Base-by-base conservation (phyloP, 2,329 filamentous ascomycete genomes). In the Fusarium tuaranense region DNA sequence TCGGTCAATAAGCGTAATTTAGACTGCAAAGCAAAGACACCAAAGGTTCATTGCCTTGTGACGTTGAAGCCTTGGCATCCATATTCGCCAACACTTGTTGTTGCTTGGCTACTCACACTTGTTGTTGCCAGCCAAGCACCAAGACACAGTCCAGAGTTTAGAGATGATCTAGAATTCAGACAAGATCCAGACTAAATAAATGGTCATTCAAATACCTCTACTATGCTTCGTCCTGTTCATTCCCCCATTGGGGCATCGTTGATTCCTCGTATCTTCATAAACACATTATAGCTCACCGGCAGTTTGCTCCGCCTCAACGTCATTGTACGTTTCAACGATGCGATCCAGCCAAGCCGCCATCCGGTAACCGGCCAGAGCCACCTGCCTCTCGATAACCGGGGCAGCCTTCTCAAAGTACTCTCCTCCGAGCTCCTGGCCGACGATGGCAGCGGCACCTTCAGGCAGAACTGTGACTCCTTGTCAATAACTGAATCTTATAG, bases 331-430 rank as follows among this genome's bases (percentile, higher is more conserved):
- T n/a, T 85, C 82, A 10, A 85, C 89, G 76, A 93, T 91, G 76
- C 87, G 83, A 78, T 93, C 91, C 70, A 94, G 82, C 90, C 91
- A 94, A 22, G 87, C 88, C 2, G 90, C 92, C 80, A 94, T 86
- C 59, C 93, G 87, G 80, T 90, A 93, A 13, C 93, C 93, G 5
- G 91, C 93, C 73, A 89, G 89, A 9, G 92, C 92, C 70, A 95
- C 86, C 79, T 92, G 90, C 69, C 89, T 79, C 81, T 94, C 90
- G 55, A 94, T 86, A 67, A 92, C 88, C 22, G 88, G 89, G n/a
- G 88, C 88, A 3, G 91, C 92, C 36, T 86, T 87, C 36, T 90
- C 85, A 77, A 90, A 93, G 81, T 94, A 94, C 38, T 87, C 86
- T 0, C 88, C 89, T 32, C 87, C 87, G 27, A 94, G 84, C 78